Evolutionary conservation across 202 grass and related monocot species (phyloP), one percentile per base, ranked within the genome.

Genomic region (Brachypodium distachyon): DNA sequence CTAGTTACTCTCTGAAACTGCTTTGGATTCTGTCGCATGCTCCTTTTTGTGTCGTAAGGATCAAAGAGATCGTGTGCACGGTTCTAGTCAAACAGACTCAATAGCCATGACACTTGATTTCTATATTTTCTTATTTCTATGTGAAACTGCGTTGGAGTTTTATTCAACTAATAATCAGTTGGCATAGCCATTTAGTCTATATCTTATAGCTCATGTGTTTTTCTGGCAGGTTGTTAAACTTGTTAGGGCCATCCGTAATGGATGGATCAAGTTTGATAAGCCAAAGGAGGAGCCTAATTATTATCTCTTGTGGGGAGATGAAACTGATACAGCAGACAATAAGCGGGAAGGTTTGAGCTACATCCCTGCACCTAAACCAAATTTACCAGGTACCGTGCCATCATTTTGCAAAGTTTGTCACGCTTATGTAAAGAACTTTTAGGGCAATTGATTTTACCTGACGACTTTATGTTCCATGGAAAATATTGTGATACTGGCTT

Each of bases 271-370:
- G 70, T 85, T 96, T 84, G 92, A 99, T 64, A 80, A 93, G 87
- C 96, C 90, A 70, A 96, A 96, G 60, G 89, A 91, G 68, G 90
- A 96, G 54, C 40, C 66, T 71, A 76, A 66, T 5, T 62, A 80
- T 73, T 91, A 99, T 87, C 85, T 84, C 39, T 79, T 99, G 49
- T 99, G 96, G 96, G 89, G 89, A 79, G 90, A 99, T 81, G 96
- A 98, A 90, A 74, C 73, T 57, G 83, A 84, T 80, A 83, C 87
- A 69, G 29, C 85, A 67, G 89, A 96, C 22, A 96, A 91, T 76
- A 96, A 93, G 75, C 83, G 90, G 61, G 90, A 88, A 75, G 85
- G 92, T 29, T 85, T 96, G 81, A 90, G 86, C 79, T 99, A 96
- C 78, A 96, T 99, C 84, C 90, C 96, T 4, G 81, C 96, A 43